A percentile compares a stretch with the other conserved stretches of the same genome.
Conservation (phyloP, 1,284 basidiomycete species). For the Fomitopsis schrenkii region DNA sequence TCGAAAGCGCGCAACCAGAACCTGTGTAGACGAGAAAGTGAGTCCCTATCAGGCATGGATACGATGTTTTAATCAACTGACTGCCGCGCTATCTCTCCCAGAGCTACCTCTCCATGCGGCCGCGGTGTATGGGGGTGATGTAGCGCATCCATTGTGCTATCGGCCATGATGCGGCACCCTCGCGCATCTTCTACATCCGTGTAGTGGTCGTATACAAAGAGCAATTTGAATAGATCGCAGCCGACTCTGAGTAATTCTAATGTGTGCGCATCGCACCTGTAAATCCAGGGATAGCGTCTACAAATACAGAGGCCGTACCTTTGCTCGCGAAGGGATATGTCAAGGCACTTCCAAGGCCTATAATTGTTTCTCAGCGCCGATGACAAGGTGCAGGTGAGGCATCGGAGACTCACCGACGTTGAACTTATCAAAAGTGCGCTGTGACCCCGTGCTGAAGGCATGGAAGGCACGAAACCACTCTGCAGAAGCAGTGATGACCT, state of each 20-base stretch:
- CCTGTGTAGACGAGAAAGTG: conserved; percentile 6
- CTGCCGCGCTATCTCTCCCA: conserved; percentile 29
- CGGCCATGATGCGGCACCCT: conserved; percentile 18
- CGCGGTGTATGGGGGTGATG: conserved; percentile 25
- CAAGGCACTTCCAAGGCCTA: conserved; percentile 22
- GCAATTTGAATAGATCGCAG: conserved; percentile 37
- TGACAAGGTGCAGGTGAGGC: too few species aligned
- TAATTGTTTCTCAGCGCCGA: not conserved
- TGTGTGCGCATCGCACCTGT: not conserved
- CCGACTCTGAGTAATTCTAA: conserved; percentile 19
- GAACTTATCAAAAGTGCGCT: conserved; percentile 29
- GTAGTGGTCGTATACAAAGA: conserved; percentile 37
- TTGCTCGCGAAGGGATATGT: conserved; percentile 18
- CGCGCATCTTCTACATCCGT: conserved; percentile 26
- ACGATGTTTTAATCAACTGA: conserved; percentile 7
- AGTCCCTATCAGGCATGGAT: too few species aligned
- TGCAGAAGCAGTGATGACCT: conserved; percentile 23
- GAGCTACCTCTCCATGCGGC: conserved; percentile 22
- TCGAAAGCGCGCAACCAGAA: conserved; percentile 21
- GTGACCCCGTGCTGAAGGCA: conserved; percentile 24
- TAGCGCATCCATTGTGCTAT: conserved; percentile 34
- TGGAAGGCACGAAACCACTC: conserved; percentile 30
- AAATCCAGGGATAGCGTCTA: too few species aligned
- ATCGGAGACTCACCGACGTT: conserved; percentile 21
- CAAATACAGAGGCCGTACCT: conserved; percentile 9